These are phyloP conservation scores for Scedosporium boydii DNA, from an alignment of 2,329 filamentous ascomycete genomes.

Conservation along the genomic window DNA sequence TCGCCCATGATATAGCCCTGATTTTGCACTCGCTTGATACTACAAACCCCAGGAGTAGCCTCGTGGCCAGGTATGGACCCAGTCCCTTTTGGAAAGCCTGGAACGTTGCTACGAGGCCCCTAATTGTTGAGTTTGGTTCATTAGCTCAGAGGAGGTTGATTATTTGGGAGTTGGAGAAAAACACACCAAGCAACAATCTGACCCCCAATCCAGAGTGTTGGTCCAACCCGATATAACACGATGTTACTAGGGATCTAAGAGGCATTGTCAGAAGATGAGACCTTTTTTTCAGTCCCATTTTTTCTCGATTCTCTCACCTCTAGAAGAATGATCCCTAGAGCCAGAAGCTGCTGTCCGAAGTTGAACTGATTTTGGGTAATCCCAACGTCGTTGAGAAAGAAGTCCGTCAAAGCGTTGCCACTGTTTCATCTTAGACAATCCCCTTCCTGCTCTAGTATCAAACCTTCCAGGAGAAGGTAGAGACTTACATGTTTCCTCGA, in stretches of 20 bases:
- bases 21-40: too few species aligned
- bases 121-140: background rate
- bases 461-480: background rate
- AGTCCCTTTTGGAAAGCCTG: constrained; percentile 25
- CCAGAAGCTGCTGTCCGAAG: constrained; percentile 39
- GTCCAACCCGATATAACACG: constrained; percentile 33
- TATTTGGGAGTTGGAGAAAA: constrained; percentile 16
- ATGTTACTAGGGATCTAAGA: constrained; percentile 34
- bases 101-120: constrained; percentile 25
- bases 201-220: constrained; percentile 29
- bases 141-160: constrained; percentile 15
- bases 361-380: constrained; percentile 43
- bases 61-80: constrained; percentile 23
- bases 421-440: background rate
- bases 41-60: constrained; percentile 19
- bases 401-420: constrained; percentile 34
- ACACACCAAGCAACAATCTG: constrained; percentile 32
- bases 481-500: constrained; percentile 22
- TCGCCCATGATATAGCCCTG: constrained; percentile 5
- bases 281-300: background rate
- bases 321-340: constrained; percentile 35
- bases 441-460: background rate
- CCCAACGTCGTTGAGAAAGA: constrained; percentile 38
- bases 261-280: background rate
- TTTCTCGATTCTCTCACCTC: constrained; percentile 16